phyloP scores from a whole-genome alignment of 2,329 filamentous ascomycete genomes.

The Ceratocystis lukuohia region DNA sequence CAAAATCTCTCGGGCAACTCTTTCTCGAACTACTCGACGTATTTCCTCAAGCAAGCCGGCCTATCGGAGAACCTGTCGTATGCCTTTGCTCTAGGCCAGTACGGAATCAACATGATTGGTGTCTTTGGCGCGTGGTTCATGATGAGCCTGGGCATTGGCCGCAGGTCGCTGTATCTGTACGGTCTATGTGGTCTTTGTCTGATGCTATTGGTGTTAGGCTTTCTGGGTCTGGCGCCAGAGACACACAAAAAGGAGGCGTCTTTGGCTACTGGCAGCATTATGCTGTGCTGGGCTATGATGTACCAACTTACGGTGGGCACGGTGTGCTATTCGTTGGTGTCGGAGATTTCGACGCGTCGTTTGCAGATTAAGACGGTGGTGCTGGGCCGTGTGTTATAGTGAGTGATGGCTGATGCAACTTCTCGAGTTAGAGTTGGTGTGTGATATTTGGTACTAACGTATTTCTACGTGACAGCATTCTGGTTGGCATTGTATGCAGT shows the following conservation, averaged over 20 bases:
- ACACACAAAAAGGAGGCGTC: constrained; percentile 46
- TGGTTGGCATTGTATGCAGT: constrained; percentile 68
- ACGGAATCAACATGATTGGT: constrained; percentile 62
- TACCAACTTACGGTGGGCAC: constrained; percentile 84
- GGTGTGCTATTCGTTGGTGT: constrained; percentile 77
- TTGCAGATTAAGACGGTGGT: constrained; percentile 88
- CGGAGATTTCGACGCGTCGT: constrained; percentile 68
- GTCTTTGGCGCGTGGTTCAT: constrained; percentile 72
- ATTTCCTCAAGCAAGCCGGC: constrained; percentile 48
- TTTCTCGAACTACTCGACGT: constrained; percentile 53
- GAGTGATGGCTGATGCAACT: constrained; percentile 24
- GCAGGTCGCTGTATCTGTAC: constrained; percentile 61
- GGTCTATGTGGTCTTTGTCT: constrained; percentile 58
- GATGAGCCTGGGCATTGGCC: constrained; percentile 62
- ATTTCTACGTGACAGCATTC: constrained; percentile 39
- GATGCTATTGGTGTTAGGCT: constrained; percentile 75
- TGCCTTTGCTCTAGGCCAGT: constrained; percentile 49
- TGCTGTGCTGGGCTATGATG: constrained; percentile 68
- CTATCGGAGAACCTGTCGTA: constrained; percentile 40
- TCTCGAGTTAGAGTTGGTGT: neutral
- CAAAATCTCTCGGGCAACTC: constrained; percentile 51
- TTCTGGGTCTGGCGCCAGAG: constrained; percentile 60
- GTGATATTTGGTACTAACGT: constrained; percentile 6
- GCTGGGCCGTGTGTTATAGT: constrained; percentile 64
- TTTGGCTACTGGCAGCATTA: constrained; percentile 70